Evolutionary conservation across 768 basidiomycete species (phyloP), one percentile per base, ranked within the genome.

Genomic region (Pleurotus salmoneostramineus): DNA sequence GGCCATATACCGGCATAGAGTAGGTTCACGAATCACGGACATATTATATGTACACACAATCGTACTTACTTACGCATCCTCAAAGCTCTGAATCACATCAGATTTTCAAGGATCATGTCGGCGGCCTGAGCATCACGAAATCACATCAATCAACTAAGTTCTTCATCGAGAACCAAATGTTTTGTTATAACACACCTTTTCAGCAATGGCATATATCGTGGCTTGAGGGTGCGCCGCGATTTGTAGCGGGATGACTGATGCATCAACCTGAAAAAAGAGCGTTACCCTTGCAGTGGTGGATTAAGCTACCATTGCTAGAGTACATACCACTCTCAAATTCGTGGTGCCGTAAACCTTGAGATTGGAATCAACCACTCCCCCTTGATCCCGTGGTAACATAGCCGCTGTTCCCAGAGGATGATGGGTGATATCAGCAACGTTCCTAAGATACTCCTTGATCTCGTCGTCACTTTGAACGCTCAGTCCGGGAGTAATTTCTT

Each of bases 301-400:
- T 37, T 17, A 21, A 33, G 40, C 40, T 57, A 37, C 69, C 64
- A 35, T 64, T 11, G 2, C 6, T 58, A 17, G 64, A 50, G 42
- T 45, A 50, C 56, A 31, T 55, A 58, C 60, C 32, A 61, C 49
- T 27, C 63, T 56, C 32, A 64, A 27, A 47, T 61, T 61, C 17
- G 57, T 45, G 12, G 60, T 62, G 2, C 65, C 65, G 43, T 65
- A 74, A 2, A 74, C 72, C 43, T 58, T 63, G 14, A 75, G 59
- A 10, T 63, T 48, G 2, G 62, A 48, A 54, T 71, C 68, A 37
- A 75, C 71, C 12, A 71, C 71, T 32, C 73, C 73, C n/a, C 73
- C 73, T 35, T 62, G 57, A 27, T 65, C 63, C n/a, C 56, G 61
- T n/a, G 73, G 70, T 8, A 70, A 58, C 71, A 74, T 72, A 15